Evolutionary conservation across 2,329 filamentous ascomycete genomes (phyloP).

Genomic region (Ophiostoma novo-ulmi): DNA sequence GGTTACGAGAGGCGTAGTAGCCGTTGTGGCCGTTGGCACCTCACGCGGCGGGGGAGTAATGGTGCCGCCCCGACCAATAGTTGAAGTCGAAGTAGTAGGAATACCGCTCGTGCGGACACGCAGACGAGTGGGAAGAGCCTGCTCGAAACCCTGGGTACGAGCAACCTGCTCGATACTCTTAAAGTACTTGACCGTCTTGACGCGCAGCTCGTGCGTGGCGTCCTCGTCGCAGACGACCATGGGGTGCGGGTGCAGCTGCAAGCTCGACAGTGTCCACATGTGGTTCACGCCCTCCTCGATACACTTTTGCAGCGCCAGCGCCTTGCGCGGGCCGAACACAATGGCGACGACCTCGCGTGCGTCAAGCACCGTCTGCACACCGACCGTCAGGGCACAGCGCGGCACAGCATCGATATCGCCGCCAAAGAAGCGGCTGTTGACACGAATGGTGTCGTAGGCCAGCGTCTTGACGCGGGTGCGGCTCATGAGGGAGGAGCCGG

Average conservation of each 20-base stretch:
- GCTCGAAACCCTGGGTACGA: constrained; percentile 42
- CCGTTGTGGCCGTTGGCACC: constrained; percentile 2
- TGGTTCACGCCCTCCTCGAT: constrained; percentile 71
- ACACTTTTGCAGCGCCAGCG: constrained; percentile 64
- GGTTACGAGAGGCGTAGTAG: constrained; percentile 22
- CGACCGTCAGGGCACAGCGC: constrained; percentile 65
- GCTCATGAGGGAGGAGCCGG: constrained; percentile 64
- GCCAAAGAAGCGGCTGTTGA: constrained; percentile 69
- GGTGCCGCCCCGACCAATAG: constrained; percentile 14
- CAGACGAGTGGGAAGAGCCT: constrained; percentile 48
- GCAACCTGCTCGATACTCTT: constrained; percentile 56
- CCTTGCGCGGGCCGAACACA: constrained; percentile 67
- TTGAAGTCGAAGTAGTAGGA: constrained; percentile 13
- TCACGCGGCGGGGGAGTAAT: neutral
- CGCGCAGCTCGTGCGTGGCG: constrained; percentile 58
- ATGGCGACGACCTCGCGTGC: constrained; percentile 69
- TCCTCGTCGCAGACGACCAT: constrained; percentile 73
- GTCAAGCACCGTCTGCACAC: constrained; percentile 53
- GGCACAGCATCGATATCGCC: constrained; percentile 61
- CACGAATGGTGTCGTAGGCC: constrained; percentile 70
- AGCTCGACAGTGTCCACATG: constrained; percentile 71
- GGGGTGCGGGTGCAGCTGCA: constrained; percentile 68
- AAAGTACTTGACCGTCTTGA: constrained; percentile 62
- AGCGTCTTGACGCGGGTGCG: constrained; percentile 72
- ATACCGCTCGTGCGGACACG: constrained; percentile 42